Conservation (phyloP, 2,329 filamentous ascomycete species). For the Hypoxylon rubiginosum region DNA sequence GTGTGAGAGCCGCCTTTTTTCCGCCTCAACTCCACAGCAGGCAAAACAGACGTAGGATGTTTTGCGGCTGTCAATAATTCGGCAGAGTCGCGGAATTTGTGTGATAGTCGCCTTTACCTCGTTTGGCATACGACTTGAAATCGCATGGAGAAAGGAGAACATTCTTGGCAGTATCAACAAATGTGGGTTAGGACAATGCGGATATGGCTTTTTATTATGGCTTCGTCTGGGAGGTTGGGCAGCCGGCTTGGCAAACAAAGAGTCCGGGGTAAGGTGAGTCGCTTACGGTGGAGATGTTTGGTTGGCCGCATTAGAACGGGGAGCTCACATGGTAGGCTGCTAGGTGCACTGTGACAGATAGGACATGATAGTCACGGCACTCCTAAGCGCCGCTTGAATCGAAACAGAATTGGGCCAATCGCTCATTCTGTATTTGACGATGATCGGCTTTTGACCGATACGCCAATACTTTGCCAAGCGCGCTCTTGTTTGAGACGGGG, state of each 20-base stretch:
- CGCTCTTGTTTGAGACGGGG: slow-evolving; percentile 36
- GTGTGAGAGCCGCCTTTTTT: neutral
- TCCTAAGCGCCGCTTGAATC: slow-evolving; percentile 31
- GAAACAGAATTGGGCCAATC: slow-evolving; percentile 39
- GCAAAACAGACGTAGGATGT: neutral
- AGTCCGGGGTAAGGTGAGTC: slow-evolving; percentile 36
- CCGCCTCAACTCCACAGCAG: slow-evolving; percentile 14
- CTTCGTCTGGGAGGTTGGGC: slow-evolving; percentile 21
- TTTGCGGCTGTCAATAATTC: slow-evolving; percentile 10
- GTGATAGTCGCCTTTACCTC: slow-evolving; percentile 29
- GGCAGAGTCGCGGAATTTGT: slow-evolving; percentile 32
- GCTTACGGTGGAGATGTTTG: slow-evolving; percentile 12
- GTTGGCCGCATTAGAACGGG: neutral
- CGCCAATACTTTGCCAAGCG: slow-evolving; percentile 31
- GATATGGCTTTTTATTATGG: slow-evolving; percentile 22
- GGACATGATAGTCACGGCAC: slow-evolving; percentile 39
- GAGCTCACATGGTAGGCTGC: slow-evolving; percentile 19
- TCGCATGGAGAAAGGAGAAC: slow-evolving; percentile 28
- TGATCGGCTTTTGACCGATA: slow-evolving; percentile 26
- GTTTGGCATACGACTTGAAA: slow-evolving; percentile 27
- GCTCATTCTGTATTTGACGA: slow-evolving; percentile 28
- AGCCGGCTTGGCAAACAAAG: slow-evolving; percentile 30
- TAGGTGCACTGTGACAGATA: slow-evolving; percentile 32
- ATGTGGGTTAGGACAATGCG: slow-evolving; percentile 37
- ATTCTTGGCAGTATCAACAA: slow-evolving; percentile 41